Conservation (phyloP, 192 early-diverging fungal species). For the Linnemannia zychae region DNA sequence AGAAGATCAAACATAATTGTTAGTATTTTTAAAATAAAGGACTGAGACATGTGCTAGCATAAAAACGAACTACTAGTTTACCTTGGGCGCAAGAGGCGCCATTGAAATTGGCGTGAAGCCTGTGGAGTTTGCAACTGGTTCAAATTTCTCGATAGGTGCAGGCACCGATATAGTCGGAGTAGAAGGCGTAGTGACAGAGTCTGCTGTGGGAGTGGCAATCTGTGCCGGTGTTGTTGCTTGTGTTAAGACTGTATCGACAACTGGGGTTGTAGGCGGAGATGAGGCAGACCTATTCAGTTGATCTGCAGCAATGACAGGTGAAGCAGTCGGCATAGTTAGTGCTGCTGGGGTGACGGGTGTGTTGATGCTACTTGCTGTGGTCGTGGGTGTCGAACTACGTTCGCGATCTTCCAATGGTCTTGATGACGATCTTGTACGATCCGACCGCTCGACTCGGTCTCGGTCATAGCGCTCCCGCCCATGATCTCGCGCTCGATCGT, state of each 20-base stretch:
- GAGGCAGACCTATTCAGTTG: not conserved
- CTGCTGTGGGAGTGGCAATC: not conserved
- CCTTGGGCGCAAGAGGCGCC: constrained; percentile 15
- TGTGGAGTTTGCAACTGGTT: not conserved
- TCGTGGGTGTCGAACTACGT: constrained; percentile 27
- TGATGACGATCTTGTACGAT: constrained; percentile 17
- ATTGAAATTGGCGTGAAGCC: constrained; percentile 10
- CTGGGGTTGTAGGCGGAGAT: not conserved
- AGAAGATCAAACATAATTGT: not conserved
- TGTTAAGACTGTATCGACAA: not conserved
- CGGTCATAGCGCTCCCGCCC: constrained; percentile 21
- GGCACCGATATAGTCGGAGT: not conserved
- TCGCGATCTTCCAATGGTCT: constrained; percentile 25
- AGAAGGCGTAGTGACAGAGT: not conserved
- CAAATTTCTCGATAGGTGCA: not conserved
- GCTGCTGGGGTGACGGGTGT: constrained; percentile 6
- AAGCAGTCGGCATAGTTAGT: not conserved
- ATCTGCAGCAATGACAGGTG: not conserved
- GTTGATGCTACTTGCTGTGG: not conserved
- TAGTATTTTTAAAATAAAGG: not conserved
- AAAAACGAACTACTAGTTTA: not conserved
- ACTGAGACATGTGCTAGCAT: not conserved
- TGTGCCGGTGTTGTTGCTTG: not conserved
- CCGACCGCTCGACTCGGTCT: constrained; percentile 11
- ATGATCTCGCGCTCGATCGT: constrained; percentile 11